A percentile compares a stretch with the other conserved stretches of the same genome.
phyloP scores from a whole-genome alignment of 805 yeast species.

The Saccharomyces cerevisiae region DNA sequence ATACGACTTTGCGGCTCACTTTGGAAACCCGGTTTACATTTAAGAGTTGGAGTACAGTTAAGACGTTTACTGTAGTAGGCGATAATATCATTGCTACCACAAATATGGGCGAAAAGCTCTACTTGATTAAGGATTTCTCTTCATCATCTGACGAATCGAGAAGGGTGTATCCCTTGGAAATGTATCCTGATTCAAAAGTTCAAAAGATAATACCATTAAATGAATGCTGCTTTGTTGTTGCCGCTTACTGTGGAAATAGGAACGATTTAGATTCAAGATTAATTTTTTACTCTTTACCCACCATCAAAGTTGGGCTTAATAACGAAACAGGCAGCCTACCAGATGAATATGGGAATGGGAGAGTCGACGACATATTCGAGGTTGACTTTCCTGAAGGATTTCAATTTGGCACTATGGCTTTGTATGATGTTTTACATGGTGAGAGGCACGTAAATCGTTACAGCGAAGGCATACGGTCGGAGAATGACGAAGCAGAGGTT shows the following conservation, averaged over 20 bases:
- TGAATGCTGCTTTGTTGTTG: slow-evolving; percentile 8
- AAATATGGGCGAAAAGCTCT: slow-evolving; percentile 6
- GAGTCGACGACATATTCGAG: background rate
- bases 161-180: slow-evolving; percentile 1
- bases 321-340: background rate
- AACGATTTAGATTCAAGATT: slow-evolving; percentile 6
- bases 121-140: background rate
- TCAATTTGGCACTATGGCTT: background rate
- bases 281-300: slow-evolving; percentile 3
- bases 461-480: background rate
- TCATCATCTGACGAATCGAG: background rate
- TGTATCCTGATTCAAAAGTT: slow-evolving; percentile 4
- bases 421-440: background rate
- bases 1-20: background rate
- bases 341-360: background rate
- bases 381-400: background rate
- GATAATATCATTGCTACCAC: slow-evolving; percentile 9
- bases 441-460: background rate
- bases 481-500: background rate
- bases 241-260: slow-evolving; percentile 4
- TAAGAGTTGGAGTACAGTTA: background rate
- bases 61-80: slow-evolving; percentile 4
- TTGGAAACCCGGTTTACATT: background rate
- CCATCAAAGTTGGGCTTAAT: background rate
- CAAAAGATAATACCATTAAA: slow-evolving; percentile 5